Percentiles rank a stretch among this genome's conserved stretches.
Evolutionary conservation across 2,329 filamentous ascomycete genomes (phyloP).

Genomic region (Microcera coccophila): DNA sequence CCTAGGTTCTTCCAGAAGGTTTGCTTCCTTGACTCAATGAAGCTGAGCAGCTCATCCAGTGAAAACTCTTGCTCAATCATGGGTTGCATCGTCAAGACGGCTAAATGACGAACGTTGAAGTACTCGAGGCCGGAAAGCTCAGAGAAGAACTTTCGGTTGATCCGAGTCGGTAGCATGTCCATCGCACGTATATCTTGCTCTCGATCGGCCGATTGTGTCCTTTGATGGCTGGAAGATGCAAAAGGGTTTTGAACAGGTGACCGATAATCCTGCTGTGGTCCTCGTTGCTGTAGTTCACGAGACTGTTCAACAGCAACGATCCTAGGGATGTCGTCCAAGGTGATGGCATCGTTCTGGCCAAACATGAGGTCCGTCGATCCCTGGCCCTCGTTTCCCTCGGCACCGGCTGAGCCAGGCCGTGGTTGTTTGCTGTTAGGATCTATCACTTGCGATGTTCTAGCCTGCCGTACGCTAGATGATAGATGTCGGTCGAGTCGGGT

Average conservation of each 20-base stretch:
- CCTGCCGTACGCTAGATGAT: conserved; percentile 87
- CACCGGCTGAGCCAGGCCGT: conserved; percentile 69
- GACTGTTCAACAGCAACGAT: conserved; percentile 96
- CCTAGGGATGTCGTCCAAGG: conserved; percentile 90
- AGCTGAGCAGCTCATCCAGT: conserved; percentile 84
- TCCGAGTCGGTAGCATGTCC: conserved; percentile 52
- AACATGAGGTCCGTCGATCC: conserved; percentile 77
- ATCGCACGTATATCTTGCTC: conserved; percentile 48
- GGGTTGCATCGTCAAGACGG: conserved; percentile 91
- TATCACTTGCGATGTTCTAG: conserved; percentile 86
- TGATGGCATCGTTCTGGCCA: conserved; percentile 84
- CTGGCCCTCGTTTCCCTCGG: conserved; percentile 40
- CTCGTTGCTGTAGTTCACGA: conserved; percentile 77
- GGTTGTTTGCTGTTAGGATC: conserved; percentile 61
- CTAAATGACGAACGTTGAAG: conserved; percentile 93
- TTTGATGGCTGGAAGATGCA: conserved; percentile 64
- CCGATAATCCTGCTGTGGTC: conserved; percentile 19
- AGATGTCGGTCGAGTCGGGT: conserved; percentile 92
- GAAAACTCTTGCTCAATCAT: conserved; percentile 85
- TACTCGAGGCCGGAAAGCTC: conserved; percentile 94
- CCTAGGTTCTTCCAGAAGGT: conserved; percentile 99
- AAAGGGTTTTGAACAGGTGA: conserved; percentile 39
- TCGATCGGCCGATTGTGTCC: conserved; percentile 53
- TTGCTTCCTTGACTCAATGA: conserved; percentile 86
- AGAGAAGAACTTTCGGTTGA: conserved; percentile 83